Conservation (phyloP, 2,329 filamentous ascomycete genomes). For the Aulographum hederae region DNA sequence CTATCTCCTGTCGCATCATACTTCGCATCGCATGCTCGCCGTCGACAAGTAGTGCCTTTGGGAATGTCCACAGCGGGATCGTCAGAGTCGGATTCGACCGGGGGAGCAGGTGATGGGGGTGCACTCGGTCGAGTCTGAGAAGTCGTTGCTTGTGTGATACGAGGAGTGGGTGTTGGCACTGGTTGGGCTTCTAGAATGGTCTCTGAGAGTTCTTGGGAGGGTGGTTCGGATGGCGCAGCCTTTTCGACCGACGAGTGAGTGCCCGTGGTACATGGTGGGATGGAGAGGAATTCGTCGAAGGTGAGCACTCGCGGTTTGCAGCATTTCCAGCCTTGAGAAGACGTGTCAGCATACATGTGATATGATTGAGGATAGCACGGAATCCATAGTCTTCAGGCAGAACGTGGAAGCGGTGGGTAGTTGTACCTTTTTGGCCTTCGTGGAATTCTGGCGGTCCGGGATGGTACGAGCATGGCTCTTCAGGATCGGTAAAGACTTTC, state of each 20-base stretch:
- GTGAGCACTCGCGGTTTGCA: conserved; percentile 93
- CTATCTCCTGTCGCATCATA: conserved; percentile 44
- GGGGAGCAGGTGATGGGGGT: conserved; percentile 35
- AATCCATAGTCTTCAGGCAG: conserved; percentile 4
- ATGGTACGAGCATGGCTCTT: conserved; percentile 81
- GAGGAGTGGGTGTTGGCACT: conserved; percentile 13
- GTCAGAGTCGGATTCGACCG: conserved; percentile 72
- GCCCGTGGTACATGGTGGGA: conserved; percentile 81
- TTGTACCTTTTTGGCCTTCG: conserved; percentile 73
- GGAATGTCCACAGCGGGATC: conserved; percentile 58
- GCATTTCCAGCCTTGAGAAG: conserved; percentile 78
- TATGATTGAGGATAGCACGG: conserved; percentile 1
- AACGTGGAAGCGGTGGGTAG: conserved; percentile 5
- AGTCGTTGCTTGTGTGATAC: conserved; percentile 16
- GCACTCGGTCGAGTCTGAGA: conserved; percentile 11
- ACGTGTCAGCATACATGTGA: no score
- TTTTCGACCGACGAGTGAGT: conserved; percentile 46
- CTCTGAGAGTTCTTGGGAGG: conserved; percentile 9
- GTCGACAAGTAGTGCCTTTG: conserved; percentile 56
- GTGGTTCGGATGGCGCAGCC: conserved; percentile 17
- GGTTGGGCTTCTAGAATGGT: conserved; percentile 6
- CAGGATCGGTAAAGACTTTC: conserved; percentile 65
- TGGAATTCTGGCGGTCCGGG: conserved; percentile 54
- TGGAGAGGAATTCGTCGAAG: conserved; percentile 93
- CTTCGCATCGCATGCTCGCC: conserved; percentile 51